phyloP scores from a whole-genome alignment of 495 filamentous ascomycete species.

The Podospora tetraspora region DNA sequence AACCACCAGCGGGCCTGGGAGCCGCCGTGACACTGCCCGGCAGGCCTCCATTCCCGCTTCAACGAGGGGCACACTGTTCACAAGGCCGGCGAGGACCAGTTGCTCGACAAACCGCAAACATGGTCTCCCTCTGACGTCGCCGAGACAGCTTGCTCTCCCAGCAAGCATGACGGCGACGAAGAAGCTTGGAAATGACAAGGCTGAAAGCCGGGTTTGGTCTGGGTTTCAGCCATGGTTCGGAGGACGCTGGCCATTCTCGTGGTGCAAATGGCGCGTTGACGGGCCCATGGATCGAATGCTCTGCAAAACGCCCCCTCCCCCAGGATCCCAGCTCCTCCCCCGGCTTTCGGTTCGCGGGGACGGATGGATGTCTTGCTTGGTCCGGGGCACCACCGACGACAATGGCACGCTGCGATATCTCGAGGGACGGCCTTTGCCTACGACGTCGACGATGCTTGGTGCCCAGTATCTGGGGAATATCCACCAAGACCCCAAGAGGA shows the following conservation, averaged over 20 bases:
- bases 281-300: too few relatives aligned
- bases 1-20: background rate
- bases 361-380: background rate
- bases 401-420: background rate
- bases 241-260: background rate
- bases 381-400: background rate
- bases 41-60: background rate
- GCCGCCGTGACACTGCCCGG: background rate
- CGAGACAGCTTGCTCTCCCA: background rate
- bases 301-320: background rate
- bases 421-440: background rate
- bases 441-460: background rate
- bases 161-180: background rate
- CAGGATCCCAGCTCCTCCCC: background rate
- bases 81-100: background rate
- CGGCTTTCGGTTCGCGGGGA: background rate
- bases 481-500: background rate
- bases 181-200: background rate
- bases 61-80: background rate
- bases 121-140: background rate
- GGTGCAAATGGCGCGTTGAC: background rate
- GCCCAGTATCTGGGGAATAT: background rate
- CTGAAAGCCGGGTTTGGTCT: background rate
- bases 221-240: background rate
- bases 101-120: background rate